These are phyloP conservation scores for Didymellaceae sp. DNA, from an alignment of 2,329 filamentous ascomycete genomes.

Conservation along the genomic window DNA sequence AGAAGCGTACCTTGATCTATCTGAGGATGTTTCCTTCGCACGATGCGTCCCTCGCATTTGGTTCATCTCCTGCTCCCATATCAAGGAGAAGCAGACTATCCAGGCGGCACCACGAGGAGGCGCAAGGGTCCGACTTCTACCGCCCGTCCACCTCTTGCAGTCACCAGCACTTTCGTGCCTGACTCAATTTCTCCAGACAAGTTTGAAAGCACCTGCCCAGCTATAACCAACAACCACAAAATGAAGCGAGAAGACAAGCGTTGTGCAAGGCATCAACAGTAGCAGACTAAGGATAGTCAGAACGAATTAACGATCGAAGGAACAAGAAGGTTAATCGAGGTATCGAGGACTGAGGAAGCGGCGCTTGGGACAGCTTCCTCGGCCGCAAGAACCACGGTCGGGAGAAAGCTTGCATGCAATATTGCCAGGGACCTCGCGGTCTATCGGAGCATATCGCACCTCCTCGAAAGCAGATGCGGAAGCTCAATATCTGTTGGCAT, in stretches of 20 bases:
- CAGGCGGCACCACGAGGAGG: constrained; percentile 47
- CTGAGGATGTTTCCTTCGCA: too few species aligned
- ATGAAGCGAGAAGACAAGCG: not conserved
- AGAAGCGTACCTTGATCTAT: too few species aligned
- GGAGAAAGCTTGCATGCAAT: constrained; percentile 29
- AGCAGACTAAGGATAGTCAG: constrained; percentile 6
- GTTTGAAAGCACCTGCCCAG: constrained; percentile 20
- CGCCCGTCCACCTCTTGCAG: constrained; percentile 43
- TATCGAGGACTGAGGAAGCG: constrained; percentile 10
- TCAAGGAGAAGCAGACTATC: constrained; percentile 31
- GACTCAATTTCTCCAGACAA: constrained; percentile 33
- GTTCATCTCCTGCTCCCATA: constrained; percentile 33
- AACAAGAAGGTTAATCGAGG: constrained; percentile 7
- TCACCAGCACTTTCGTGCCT: constrained; percentile 26
- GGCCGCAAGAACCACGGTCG: constrained; percentile 7
- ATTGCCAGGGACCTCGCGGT: constrained; percentile 36
- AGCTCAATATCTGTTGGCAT: constrained; percentile 38
- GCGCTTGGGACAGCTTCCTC: constrained; percentile 11
- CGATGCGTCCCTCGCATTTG: constrained; percentile 43
- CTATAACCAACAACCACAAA: constrained; percentile 11
- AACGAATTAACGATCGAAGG: constrained; percentile 1
- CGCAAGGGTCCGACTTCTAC: constrained; percentile 48
- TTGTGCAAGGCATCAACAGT: constrained; percentile 1
- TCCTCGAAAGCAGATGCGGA: constrained; percentile 7
- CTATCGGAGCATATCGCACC: constrained; percentile 28